Evolutionary conservation across 257 asterid genomes (phyloP).

Genomic region (Mentha longifolia): DNA sequence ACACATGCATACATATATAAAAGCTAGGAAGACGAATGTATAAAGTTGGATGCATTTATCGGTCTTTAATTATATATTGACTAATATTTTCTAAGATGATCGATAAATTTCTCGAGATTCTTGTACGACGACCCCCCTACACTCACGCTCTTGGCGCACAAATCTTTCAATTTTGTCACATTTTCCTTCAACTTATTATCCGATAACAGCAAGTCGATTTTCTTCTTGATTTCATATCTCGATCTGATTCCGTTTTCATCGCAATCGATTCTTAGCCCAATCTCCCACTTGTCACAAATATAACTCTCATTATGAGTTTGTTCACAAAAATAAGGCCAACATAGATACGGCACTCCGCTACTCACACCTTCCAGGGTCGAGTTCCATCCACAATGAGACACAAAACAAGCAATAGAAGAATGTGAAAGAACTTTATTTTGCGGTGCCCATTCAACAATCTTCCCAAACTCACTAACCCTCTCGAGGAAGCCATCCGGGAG

Average conservation of each 20-base stretch:
- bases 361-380: slow-evolving; percentile 35
- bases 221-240: slow-evolving; percentile 44
- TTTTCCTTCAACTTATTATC: background rate
- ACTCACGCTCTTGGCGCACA: slow-evolving; percentile 25
- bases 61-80: too few species aligned
- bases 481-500: slow-evolving; percentile 44
- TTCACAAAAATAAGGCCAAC: slow-evolving; percentile 66
- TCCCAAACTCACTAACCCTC: slow-evolving; percentile 36
- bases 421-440: slow-evolving; percentile 48
- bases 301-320: slow-evolving; percentile 59
- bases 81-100: background rate
- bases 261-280: slow-evolving; percentile 34
- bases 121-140: slow-evolving; percentile 47
- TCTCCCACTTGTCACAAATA: slow-evolving; percentile 23
- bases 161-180: slow-evolving; percentile 33
- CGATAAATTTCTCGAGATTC: slow-evolving; percentile 42
- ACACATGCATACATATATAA: too few species aligned
- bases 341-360: slow-evolving; percentile 54
- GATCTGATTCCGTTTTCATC: background rate
- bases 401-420: slow-evolving; percentile 43
- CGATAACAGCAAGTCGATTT: slow-evolving; percentile 37
- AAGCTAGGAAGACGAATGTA: too few species aligned
- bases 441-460: slow-evolving; percentile 51
- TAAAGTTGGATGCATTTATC: too few species aligned
- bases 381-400: slow-evolving; percentile 59